Evolutionary conservation across 441 rosid species (phyloP), one percentile per base, ranked within the genome.

Genomic region (Pelargonium cotyledonis): DNA sequence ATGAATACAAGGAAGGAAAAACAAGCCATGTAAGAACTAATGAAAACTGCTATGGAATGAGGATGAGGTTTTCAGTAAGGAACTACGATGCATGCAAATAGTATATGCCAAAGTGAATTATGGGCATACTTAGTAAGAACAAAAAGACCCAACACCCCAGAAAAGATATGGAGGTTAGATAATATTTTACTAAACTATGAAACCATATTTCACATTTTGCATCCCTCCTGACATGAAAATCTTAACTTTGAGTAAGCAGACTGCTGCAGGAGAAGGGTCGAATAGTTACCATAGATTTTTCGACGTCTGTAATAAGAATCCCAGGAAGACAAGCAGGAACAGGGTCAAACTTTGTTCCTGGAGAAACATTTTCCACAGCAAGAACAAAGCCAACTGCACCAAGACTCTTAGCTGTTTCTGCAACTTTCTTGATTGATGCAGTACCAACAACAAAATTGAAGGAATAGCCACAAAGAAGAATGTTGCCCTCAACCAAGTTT

Each of bases 401-500:
- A 0, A 75, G 74, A 65, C 71, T 71, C 68, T 75, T 70, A 35
- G 74, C 74, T 31, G 78, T 70, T 63, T 70, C 74, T 4, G 78
- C 71, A 10, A 75, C 78, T 67, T 75, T 75, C 65, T 70, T 75
- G 66, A 75, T 51, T 35, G 78, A 70, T 47, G 78, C 65, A 44
- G 78, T 70, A 21, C 78, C 78, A 55, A 69, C 65, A 41, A 75
- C 74, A 67, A 75, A 95, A 83, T 88, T 92, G 86, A 90, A 95
- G 66, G 99, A 95, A 83, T 95, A 95, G 66, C 99, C 99, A 78
- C 99, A 95, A 26, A 95, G 91, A 62, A 95, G 89, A 79, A 95
- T 81, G 78, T 90, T 92, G 47, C 78, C 78, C 70, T 70, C 65
- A 53, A 75, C 68, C 35, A 70, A 64, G 68, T 75, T 75, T 49